A percentile compares a stretch with the other conserved stretches of the same genome.
Conservation (phyloP, 139 green algal genomes). For the Yamagishiella unicocca region DNA sequence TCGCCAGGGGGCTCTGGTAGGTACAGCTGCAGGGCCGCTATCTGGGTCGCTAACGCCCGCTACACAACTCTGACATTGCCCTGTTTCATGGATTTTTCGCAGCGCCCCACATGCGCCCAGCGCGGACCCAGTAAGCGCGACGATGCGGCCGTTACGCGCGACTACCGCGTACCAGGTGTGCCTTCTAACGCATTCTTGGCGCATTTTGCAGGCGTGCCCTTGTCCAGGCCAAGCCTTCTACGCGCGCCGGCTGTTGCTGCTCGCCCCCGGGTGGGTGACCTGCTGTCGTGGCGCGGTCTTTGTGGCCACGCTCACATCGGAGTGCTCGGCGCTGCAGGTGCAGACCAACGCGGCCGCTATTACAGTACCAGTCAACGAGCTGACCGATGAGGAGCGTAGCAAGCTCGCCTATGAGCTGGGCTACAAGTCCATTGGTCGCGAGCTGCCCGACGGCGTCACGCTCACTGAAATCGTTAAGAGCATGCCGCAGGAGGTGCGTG, state of each 20-base stretch:
- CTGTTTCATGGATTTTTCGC: too few species aligned
- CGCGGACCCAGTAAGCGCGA: slow-evolving; percentile 22
- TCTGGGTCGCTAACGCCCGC: too few species aligned
- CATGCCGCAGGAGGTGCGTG: slow-evolving; percentile 82
- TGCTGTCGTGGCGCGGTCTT: neutral
- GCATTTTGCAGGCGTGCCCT: slow-evolving; percentile 15
- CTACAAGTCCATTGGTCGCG: slow-evolving; percentile 87
- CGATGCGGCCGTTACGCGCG: slow-evolving; percentile 19
- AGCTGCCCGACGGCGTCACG: slow-evolving; percentile 86
- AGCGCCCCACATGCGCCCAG: slow-evolving; percentile 21
- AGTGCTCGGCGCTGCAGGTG: neutral
- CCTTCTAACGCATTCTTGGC: neutral
- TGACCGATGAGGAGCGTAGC: slow-evolving; percentile 57
- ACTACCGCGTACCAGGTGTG: neutral
- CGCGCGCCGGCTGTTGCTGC: slow-evolving; percentile 17
- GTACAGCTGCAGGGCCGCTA: neutral
- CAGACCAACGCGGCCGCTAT: slow-evolving; percentile 32
- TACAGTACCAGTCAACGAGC: slow-evolving; percentile 34
- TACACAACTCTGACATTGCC: too few species aligned
- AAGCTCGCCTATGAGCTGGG: slow-evolving; percentile 73
- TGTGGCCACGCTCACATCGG: neutral
- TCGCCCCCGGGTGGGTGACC: slow-evolving; percentile 15
- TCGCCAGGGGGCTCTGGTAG: slow-evolving; percentile 24
- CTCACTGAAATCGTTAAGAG: slow-evolving; percentile 88
- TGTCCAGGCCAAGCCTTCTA: slow-evolving; percentile 36